Evolutionary conservation across 176 grass and related monocot genomes (phyloP), one percentile per base, ranked within the genome.

Genomic region (Typha latifolia): DNA sequence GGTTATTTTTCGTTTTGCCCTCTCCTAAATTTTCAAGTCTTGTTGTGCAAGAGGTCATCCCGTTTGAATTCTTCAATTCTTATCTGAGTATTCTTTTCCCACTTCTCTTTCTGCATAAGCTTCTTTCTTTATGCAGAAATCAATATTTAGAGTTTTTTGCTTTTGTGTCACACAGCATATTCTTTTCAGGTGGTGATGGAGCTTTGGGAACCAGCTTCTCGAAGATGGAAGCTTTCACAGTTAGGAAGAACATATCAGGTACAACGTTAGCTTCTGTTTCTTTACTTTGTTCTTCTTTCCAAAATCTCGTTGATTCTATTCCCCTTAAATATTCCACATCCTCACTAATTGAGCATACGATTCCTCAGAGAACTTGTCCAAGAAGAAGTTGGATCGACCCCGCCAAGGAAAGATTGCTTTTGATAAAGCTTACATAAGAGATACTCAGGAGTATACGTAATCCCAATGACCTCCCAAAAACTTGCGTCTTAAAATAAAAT

Each of bases 161-260:
- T 59, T 10, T 59, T 22, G 20, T 21, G 16, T 2, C 20, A 19
- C 4, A 59, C 20, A n/a, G 53, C 14, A 19, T 59, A 9, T 22
- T 21, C 20, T 59, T 59, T 59, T 5, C 53, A 59, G 53, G 53
- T 19, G 53, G 53, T 16, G n/a, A 59, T 16, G 53, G 53, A 21
- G 53, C 83, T 48, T 86, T 80, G 76, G 82, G 85, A 66, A 62
- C 86, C 62, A 93, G 86, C 37, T 85, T 86, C 69, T 90, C 86
- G 16, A 89, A 99, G 74, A 93, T 83, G 72, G 85, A 86, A 70
- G 73, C 74, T 59, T 90, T 79, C 70, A 87, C 87, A 83, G 75
- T 79, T 61, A 99, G 93, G 78, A 99, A 87, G 82, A 90, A 84
- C 66, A 90, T 81, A 82, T 90, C 86, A 69, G 94, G 94, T 93